These are phyloP conservation scores for Aspergillus avenaceus DNA, from an alignment of 495 filamentous ascomycete genomes.

Conservation along the genomic window DNA sequence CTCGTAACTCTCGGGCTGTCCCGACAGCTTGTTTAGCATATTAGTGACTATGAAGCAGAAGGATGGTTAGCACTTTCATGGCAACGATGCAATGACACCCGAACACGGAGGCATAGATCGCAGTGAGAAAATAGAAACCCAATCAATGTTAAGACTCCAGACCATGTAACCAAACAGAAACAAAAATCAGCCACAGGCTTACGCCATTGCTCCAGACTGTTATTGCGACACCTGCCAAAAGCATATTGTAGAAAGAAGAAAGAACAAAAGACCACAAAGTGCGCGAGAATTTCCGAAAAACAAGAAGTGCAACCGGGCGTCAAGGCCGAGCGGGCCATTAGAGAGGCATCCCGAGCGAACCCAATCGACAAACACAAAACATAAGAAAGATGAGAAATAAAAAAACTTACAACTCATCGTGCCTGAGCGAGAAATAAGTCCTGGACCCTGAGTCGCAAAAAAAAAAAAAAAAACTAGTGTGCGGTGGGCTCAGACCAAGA, in stretches of 20 bases:
- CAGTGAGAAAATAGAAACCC: neutral
- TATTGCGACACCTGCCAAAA: constrained; percentile 4
- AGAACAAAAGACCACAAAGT: constrained; percentile 6
- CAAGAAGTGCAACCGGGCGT: constrained; percentile 2
- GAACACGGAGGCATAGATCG: neutral
- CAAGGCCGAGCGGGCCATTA: constrained; percentile 2
- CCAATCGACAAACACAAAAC: neutral
- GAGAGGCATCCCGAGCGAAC: neutral
- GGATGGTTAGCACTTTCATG: constrained; percentile 25
- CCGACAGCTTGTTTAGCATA: constrained; percentile 96
- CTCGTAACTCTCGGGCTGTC: constrained; percentile 97
- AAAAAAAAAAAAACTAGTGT: constrained; percentile 5
- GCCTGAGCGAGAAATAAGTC: constrained; percentile 11
- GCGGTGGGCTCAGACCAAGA: constrained; percentile 18
- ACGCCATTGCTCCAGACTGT: constrained; percentile 7
- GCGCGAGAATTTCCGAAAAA: constrained; percentile 15
- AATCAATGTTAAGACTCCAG: neutral
- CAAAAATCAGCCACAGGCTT: constrained; percentile 5
- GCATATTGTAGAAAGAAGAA: constrained; percentile 4
- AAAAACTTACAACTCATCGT: constrained; percentile 47
- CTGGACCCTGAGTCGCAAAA: neutral
- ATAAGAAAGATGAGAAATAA: constrained; percentile 1
- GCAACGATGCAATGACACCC: neutral
- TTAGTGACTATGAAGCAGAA: constrained; percentile 59
- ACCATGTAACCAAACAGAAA: constrained; percentile 14